Base-by-base conservation (phyloP, 2,329 filamentous ascomycete genomes). In the Hypoxylon sp. region DNA sequence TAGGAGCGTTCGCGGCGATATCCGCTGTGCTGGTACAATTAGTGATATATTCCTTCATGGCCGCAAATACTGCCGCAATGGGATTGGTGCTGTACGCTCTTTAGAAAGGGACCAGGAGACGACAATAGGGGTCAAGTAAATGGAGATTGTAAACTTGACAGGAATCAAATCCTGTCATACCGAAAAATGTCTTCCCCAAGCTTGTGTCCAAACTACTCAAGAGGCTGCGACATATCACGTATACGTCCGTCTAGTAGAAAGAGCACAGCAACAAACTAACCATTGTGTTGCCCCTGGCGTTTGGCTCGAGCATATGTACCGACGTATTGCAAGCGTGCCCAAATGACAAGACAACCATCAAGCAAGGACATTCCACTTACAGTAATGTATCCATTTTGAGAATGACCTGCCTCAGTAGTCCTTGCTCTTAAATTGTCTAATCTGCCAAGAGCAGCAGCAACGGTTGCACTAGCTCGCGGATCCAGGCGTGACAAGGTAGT, bases 1-100 rank as follows among this genome's bases (percentile, higher is more conserved):
- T 91, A 65, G 94, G 93, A 66, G 94, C 94, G 80, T 93, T 97
- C 72, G 92, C 94, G 80, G 94, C 94, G 74, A 97, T 92, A 79
- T 98, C 94, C 76, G 94, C 94, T 51, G 94, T 98, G 68, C 93
- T 96, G 75, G 46, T 61, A 56, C 50, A 59, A 65, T 82, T 73
- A 83, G 78, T 71, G 60, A 73, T 31, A 17, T 65, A 48, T 33
- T 44, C 52, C 48, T 29, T 74, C 68, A 35, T 58, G 52, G 60
- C 63, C 66, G 50, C 29, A 53, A 53, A 68, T 59, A 48, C 74
- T 67, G 59, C 73, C 62, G 60, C 71, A 57, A 46, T 72, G 68
- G 53, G 63, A 29, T 55, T 74, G 71, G 39, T 63, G 68, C 37
- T 51, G 57, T 68, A 73, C 71, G 52, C 54, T 62, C 14, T 54